Evolutionary conservation across 1,284 basidiomycete species (phyloP), one percentile per base, ranked within the genome.

Genomic region (Athelia sp.): DNA sequence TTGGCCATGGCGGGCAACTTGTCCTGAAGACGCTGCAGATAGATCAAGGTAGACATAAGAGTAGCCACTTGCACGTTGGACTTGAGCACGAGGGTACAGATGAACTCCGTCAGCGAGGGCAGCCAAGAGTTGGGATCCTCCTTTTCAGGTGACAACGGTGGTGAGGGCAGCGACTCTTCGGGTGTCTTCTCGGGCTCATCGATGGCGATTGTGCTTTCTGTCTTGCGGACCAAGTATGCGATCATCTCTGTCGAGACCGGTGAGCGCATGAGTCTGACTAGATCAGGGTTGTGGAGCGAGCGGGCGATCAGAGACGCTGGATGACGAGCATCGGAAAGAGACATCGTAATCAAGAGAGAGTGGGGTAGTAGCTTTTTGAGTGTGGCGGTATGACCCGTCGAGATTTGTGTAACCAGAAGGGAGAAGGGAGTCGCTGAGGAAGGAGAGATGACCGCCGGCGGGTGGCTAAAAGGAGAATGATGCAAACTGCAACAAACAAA

Each of bases 41-140:
- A 98, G 60, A 98, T 79, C 62, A 98, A 78, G 19, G 95, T 98
- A 45, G 91, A 85, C 52, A 98, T 82, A 50, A 99, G 79, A 35
- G 94, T 98, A 14, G 93, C 80, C 2, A 92, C 91, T 68, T 95
- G 92, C 38, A 98, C 93, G 64, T 94, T 93, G 49, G 91, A 92
- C 62, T 82, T 79, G 59, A 87, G 76, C 60, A 95, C 87, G 50
- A 98, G 79, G 64, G 85, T 82, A 51, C 81, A 73, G 65, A 99
- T 94, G 70, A 98, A 99, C 49, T 87, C 79, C 62, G 95, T 87
- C 49, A 99, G 76, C 36, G 84, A 79, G 4, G 86, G 87, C n/a
- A 92, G 67, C 43, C 58, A 50, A 29, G 58, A 50, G 44, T 72
- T 53, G 59, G 71, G 52, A 26, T 68, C 64, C 24, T 56, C 51